Base-by-base conservation (phyloP, 2,329 filamentous ascomycete species). In the Chaetomiaceae sp. region DNA sequence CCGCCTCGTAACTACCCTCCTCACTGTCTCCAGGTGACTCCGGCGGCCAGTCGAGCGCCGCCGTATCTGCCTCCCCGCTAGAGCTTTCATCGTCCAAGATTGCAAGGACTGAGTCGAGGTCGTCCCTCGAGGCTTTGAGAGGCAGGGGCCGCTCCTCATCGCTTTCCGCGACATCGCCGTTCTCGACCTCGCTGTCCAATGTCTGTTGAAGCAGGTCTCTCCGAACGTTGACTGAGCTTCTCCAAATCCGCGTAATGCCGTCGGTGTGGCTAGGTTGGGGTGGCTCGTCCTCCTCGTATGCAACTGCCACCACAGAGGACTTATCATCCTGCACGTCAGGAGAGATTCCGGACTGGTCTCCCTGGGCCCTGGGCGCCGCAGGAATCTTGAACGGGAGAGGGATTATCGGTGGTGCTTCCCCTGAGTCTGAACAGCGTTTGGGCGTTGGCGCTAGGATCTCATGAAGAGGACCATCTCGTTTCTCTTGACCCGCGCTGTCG, bases 251-350 rank as follows among this genome's bases (percentile, higher is more conserved):
- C 12, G 37, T 36, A 7, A 50, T 33, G n/a, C 15, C 25, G 27
- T 31, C 47, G 25, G 34, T 34, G 19, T 46, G 19, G 7, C 25
- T 15, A 15, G 23, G 15, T 37, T 6, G 36, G 3, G 19, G 6
- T n/a, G 40, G 31, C 8, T 23, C 42, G 5, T 33, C 12, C 12
- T 53, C 43, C 7, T 77, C 76, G 53, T 87, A 84, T 15, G 85
- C 84, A 62, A 86, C 78, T 0, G 87, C 87, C 3, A 85, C 88
- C 19, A 88, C 75, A 1, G 88, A 88, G 2, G 85, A 89, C 25
- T 77, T 71, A 54, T 81, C 71, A 54, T 81, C 78, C 3, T 42
- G 33, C 8, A 17, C 29, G 3, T 25, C 79, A 76, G 14, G 87
- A 3, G 86, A 88, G 17, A 87, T 75, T 1, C 88, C 88, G 2